Percentiles rank a stretch among this genome's conserved stretches.
Evolutionary conservation across 306 rosid species (phyloP).

Genomic region (Vicia villosa): DNA sequence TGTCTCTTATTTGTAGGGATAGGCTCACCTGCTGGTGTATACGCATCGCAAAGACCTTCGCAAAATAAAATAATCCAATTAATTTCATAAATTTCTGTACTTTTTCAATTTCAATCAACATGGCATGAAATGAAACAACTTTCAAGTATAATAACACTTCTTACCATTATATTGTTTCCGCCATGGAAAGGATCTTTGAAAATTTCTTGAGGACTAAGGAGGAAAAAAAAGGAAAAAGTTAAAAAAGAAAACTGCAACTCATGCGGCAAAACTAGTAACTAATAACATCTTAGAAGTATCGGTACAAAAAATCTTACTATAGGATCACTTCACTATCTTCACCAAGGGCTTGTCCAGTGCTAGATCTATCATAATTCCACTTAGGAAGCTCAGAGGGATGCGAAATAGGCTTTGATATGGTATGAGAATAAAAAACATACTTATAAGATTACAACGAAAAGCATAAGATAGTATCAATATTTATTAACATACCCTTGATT

Average conservation of each 20-base stretch:
- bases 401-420: constrained; percentile 85
- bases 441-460: constrained; percentile 21
- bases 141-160: constrained; percentile 34
- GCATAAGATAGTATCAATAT: constrained; percentile 9
- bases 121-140: constrained; percentile 25
- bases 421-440: constrained; percentile 49
- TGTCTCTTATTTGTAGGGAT: too few relatives aligned
- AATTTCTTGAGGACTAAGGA: constrained; percentile 86
- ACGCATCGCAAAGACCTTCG: too few relatives aligned
- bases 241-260: too few relatives aligned
- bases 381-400: constrained; percentile 97
- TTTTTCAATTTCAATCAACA: constrained; percentile 33
- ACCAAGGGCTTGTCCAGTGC: too few relatives aligned
- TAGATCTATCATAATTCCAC: too few relatives aligned
- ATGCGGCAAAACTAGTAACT: too few relatives aligned
- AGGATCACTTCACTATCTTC: too few relatives aligned
- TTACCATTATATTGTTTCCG: constrained; percentile 96
- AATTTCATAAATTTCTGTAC: constrained; percentile 30
- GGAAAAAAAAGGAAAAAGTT: constrained; percentile 18
- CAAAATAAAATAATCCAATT: constrained; percentile 31
- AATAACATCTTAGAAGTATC: too few relatives aligned
- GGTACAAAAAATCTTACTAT: too few relatives aligned
- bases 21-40: too few relatives aligned
- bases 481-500: too few relatives aligned
- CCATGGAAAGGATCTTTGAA: constrained; percentile 98